Conservation (phyloP, 306 rosid species). For the Pyrus betulifolia region DNA sequence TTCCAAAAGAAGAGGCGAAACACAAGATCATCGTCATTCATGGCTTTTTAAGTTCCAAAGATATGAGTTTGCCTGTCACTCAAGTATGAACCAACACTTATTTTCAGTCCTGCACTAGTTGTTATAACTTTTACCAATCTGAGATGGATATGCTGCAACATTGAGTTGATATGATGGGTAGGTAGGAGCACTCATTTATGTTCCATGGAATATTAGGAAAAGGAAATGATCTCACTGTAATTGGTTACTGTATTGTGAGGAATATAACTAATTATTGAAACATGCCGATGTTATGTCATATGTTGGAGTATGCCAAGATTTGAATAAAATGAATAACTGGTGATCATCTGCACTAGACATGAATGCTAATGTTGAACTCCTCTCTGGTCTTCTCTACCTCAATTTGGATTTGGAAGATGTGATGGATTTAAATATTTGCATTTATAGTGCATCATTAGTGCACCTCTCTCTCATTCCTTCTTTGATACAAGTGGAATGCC, state of each 20-base stretch:
- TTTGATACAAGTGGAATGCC: not conserved
- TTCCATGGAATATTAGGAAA: not conserved
- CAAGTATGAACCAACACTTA: constrained; percentile 36
- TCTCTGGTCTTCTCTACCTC: not conserved
- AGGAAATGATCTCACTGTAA: not conserved
- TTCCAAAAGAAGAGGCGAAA: constrained; percentile 54
- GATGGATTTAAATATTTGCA: not conserved
- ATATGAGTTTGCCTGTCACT: constrained; percentile 32
- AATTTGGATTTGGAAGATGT: not conserved
- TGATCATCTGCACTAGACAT: not conserved
- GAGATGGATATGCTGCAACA: not conserved
- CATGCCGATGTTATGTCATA: not conserved
- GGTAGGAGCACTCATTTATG: not conserved
- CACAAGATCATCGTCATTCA: constrained; percentile 61
- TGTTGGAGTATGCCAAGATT: not conserved
- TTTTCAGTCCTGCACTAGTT: not conserved
- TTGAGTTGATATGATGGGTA: not conserved
- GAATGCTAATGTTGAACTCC: not conserved
- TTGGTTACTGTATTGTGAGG: not conserved
- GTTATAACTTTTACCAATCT: not conserved
- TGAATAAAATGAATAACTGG: not conserved
- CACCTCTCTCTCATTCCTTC: not conserved
- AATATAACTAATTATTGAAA: not conserved
- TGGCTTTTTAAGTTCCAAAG: constrained; percentile 57
- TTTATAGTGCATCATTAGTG: not conserved